Percentiles rank a stretch among this genome's conserved stretches.
phyloP scores from a whole-genome alignment of 805 yeast genomes.

The Brettanomyces naardenensis region DNA sequence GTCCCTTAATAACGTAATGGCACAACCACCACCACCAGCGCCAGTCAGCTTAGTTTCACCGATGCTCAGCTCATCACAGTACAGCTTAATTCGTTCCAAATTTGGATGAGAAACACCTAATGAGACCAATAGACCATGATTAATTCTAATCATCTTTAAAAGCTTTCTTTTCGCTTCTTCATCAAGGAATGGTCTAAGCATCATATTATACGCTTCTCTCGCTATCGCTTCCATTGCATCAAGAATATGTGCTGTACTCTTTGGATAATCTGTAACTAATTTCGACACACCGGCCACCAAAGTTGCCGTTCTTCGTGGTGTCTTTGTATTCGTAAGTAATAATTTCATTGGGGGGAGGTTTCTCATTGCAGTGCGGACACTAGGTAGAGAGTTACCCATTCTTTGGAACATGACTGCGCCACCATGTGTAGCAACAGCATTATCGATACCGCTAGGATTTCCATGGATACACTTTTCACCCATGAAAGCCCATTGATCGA shows the following conservation, averaged over 20 bases:
- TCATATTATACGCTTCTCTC: constrained; percentile 59
- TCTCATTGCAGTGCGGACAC: constrained; percentile 59
- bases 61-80: constrained; percentile 53
- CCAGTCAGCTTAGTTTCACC: constrained; percentile 95
- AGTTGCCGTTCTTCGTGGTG: constrained; percentile 82
- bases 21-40: constrained; percentile 99
- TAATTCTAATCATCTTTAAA: constrained; percentile 61
- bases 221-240: constrained; percentile 74
- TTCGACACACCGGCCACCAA: constrained; percentile 71
- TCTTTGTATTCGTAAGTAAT: constrained; percentile 73
- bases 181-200: constrained; percentile 45
- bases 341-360: constrained; percentile 69
- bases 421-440: constrained; percentile 92
- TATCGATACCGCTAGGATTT: constrained; percentile 94
- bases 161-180: constrained; percentile 34
- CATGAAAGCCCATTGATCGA: constrained; percentile 82
- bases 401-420: constrained; percentile 92
- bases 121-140: constrained; percentile 81
- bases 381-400: constrained; percentile 43
- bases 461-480: constrained; percentile 97
- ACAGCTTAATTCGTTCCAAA: constrained; percentile 64
- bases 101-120: constrained; percentile 91
- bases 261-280: constrained; percentile 45
- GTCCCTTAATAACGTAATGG: constrained; percentile 69
- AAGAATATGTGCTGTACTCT: constrained; percentile 48